A percentile compares a stretch with the other conserved stretches of the same genome.
These are phyloP conservation scores for Fusarium humuli DNA, from an alignment of 2,329 filamentous ascomycete genomes.

Conservation along the genomic window DNA sequence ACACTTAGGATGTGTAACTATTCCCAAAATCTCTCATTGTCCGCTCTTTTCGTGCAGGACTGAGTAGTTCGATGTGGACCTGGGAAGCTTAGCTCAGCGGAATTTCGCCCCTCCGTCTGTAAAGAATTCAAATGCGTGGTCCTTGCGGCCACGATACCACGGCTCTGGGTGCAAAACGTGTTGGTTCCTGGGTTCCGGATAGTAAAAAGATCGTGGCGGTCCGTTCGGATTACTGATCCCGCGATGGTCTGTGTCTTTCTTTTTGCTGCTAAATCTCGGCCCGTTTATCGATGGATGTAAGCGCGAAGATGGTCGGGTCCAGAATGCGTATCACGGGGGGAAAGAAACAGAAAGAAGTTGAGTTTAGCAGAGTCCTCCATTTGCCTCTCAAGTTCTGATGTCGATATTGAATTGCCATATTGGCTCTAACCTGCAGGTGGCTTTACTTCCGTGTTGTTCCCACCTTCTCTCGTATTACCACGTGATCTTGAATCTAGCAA, in stretches of 20 bases:
- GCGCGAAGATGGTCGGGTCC: neutral
- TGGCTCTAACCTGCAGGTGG: neutral
- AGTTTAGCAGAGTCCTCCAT: neutral
- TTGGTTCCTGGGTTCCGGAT: conserved; percentile 9
- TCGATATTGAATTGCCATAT: neutral
- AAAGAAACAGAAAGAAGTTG: neutral
- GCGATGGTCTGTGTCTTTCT: conserved; percentile 18
- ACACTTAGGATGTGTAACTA: conserved; percentile 3
- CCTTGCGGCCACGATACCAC: conserved; percentile 22
- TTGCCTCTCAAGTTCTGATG: conserved; percentile 7
- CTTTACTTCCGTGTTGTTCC: neutral
- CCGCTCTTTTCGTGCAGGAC: neutral
- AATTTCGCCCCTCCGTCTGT: conserved; percentile 13
- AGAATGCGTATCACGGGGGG: no score
- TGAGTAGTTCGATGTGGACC: conserved; percentile 7
- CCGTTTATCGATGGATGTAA: conserved; percentile 13
- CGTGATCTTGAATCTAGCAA: neutral
- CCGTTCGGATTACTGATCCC: conserved; percentile 8
- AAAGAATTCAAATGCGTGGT: conserved; percentile 9
- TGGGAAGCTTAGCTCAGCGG: conserved; percentile 11
- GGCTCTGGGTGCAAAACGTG: conserved; percentile 22
- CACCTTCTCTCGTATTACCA: neutral
- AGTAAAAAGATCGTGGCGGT: conserved; percentile 3
- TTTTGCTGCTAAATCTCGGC: conserved; percentile 28
- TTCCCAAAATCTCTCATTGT: conserved; percentile 4